A percentile compares a stretch with the other conserved stretches of the same genome.
Conservation (phyloP, 352 stramenopile species). For the Globisporangium apiculatum region DNA sequence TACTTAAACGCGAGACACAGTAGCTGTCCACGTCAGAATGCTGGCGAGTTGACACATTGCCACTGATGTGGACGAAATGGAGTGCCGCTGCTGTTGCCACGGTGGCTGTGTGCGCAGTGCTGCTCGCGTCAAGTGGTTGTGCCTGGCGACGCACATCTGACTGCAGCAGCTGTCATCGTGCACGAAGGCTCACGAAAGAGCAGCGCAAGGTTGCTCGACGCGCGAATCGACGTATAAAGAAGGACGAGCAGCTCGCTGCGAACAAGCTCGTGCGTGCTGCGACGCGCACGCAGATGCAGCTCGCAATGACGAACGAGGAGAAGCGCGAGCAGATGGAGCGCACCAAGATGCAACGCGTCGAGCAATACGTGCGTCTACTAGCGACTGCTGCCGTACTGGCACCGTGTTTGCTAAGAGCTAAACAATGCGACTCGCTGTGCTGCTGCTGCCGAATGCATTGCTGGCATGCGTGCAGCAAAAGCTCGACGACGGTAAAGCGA, state of each 20-base stretch:
- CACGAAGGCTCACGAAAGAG: constrained; percentile 6
- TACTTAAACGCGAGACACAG: too few relatives aligned
- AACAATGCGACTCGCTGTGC: too few relatives aligned
- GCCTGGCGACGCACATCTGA: not conserved
- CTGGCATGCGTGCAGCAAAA: constrained; percentile 56
- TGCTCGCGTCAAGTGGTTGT: not conserved
- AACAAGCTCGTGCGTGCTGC: constrained; percentile 20
- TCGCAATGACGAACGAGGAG: constrained; percentile 32
- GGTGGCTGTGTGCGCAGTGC: constrained; percentile 7
- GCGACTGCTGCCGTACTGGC: too few relatives aligned
- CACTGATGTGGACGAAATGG: too few relatives aligned
- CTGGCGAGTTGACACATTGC: not conserved
- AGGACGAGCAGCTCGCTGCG: constrained; percentile 19
- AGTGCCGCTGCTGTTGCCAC: constrained; percentile 1
- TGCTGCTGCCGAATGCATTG: too few relatives aligned
- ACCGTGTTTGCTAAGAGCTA: too few relatives aligned
- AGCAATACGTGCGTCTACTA: constrained; percentile 54
- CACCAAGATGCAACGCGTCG: constrained; percentile 65
- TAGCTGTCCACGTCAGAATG: not conserved
- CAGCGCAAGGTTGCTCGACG: constrained; percentile 9
- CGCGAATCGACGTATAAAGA: constrained; percentile 22
- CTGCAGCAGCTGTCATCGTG: not conserved
- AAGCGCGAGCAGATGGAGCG: constrained; percentile 40
- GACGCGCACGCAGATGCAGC: constrained; percentile 2
- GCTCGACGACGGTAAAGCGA: constrained; percentile 30